Evolutionary conservation across 352 stramenopile species (phyloP).

Genomic region (Globisporangium middletonii): DNA sequence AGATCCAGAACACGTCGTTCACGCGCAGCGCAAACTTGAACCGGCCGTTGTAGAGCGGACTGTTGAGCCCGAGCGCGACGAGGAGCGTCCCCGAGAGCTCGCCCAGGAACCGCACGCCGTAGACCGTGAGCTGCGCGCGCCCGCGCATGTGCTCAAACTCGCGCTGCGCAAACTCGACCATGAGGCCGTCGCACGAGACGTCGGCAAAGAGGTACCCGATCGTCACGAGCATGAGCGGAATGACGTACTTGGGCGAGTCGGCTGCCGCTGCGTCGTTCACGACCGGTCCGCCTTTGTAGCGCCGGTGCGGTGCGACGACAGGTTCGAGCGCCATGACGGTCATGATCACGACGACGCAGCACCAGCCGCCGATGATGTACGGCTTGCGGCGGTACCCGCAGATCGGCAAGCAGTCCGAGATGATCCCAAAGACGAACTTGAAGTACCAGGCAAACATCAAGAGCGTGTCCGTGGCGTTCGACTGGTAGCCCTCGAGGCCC

Average conservation of each 20-base stretch:
- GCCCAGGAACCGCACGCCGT: slow-evolving; percentile 47
- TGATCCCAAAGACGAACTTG: slow-evolving; percentile 58
- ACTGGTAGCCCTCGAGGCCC: slow-evolving; percentile 56
- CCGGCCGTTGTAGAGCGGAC: slow-evolving; percentile 35
- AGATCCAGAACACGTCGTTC: slow-evolving; percentile 26
- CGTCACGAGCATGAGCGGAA: slow-evolving; percentile 41
- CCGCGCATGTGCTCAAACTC: slow-evolving; percentile 34
- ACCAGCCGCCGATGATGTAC: slow-evolving; percentile 64
- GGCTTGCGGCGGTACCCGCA: slow-evolving; percentile 52
- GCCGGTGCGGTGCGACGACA: slow-evolving; percentile 17
- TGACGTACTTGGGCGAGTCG: slow-evolving; percentile 24
- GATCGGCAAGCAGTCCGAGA: slow-evolving; percentile 58
- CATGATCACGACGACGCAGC: slow-evolving; percentile 36
- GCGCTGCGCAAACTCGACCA: slow-evolving; percentile 72
- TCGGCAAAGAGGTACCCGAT: slow-evolving; percentile 63
- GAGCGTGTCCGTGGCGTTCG: slow-evolving; percentile 50
- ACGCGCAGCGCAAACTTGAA: slow-evolving; percentile 47
- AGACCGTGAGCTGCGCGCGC: slow-evolving; percentile 47
- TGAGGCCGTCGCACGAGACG: slow-evolving; percentile 65
- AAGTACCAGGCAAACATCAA: slow-evolving; percentile 61
- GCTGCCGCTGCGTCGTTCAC: slow-evolving; percentile 4
- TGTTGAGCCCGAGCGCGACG: slow-evolving; percentile 57
- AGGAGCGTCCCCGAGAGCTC: slow-evolving; percentile 50
- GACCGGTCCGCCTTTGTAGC: slow-evolving; percentile 6
- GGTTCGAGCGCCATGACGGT: slow-evolving; percentile 21